Conservation (phyloP, 2,329 filamentous ascomycete species). For the Penicillium sp. region DNA sequence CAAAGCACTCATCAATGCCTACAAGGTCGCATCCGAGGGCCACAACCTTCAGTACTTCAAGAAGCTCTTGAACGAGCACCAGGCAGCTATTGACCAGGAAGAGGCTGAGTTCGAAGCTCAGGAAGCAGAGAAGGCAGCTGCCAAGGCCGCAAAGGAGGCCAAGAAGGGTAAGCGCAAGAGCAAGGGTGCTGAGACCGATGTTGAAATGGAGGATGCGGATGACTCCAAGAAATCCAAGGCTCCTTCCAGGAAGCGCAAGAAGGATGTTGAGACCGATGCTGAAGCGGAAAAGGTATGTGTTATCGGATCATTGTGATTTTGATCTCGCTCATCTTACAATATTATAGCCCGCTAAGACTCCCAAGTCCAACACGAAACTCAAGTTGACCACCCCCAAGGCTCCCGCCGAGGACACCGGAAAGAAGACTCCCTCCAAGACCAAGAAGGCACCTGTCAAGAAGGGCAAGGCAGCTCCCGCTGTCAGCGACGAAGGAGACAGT, state of each 20-base stretch:
- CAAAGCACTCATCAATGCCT: slow-evolving; percentile 77
- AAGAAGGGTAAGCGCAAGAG: slow-evolving; percentile 51
- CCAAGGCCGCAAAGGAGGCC: slow-evolving; percentile 54
- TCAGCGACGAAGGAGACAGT: slow-evolving; percentile 59
- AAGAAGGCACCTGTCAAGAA: slow-evolving; percentile 50
- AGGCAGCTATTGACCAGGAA: slow-evolving; percentile 55
- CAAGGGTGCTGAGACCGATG: slow-evolving; percentile 51
- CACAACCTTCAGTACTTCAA: slow-evolving; percentile 82
- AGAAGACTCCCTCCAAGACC: slow-evolving; percentile 54
- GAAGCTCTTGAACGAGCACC: slow-evolving; percentile 63
- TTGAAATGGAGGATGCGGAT: slow-evolving; percentile 52
- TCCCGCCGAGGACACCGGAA: slow-evolving; percentile 42
- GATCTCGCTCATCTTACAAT: slow-evolving; percentile 7
- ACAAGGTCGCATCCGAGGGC: slow-evolving; percentile 73
- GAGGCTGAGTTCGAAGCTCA: slow-evolving; percentile 52
- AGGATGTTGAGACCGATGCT: slow-evolving; percentile 61
- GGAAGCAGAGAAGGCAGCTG: slow-evolving; percentile 54
- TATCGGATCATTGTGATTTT: not conserved
- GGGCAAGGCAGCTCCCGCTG: slow-evolving; percentile 49
- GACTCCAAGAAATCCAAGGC: slow-evolving; percentile 54
- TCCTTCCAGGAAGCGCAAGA: slow-evolving; percentile 75
- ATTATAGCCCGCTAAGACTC: slow-evolving; percentile 59
- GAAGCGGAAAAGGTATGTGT: slow-evolving; percentile 66
- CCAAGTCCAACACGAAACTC: slow-evolving; percentile 59
- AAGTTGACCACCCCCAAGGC: slow-evolving; percentile 60